phyloP scores from a whole-genome alignment of 164 flowering plant species.

The Aristolochia fimbriata region DNA sequence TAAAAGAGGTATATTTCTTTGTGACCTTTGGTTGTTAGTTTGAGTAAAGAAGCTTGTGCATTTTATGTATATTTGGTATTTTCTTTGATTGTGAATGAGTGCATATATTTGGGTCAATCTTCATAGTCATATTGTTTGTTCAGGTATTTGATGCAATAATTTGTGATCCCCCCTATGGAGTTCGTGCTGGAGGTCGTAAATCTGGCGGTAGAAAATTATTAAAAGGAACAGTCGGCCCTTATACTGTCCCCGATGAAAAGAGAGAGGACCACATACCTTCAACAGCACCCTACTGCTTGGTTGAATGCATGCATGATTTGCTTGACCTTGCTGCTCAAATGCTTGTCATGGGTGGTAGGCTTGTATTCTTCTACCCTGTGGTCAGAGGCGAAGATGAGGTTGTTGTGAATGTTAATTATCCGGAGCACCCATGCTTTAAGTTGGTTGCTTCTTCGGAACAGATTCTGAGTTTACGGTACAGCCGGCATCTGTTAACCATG shows the following conservation, averaged over 20 bases:
- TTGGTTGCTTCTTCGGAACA: constrained; percentile 68
- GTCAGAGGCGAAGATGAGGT: constrained; percentile 52
- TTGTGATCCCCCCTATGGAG: constrained; percentile 98
- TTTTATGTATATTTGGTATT: background rate
- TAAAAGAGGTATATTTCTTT: constrained; percentile 62
- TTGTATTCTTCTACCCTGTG: constrained; percentile 86
- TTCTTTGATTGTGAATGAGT: too few relatives aligned
- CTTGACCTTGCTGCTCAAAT: constrained; percentile 79
- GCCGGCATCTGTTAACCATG: constrained; percentile 83
- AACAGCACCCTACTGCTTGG: constrained; percentile 85
- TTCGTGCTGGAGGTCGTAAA: constrained; percentile 98
- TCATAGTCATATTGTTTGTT: too few relatives aligned
- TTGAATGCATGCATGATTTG: constrained; percentile 87
- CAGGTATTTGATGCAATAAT: constrained; percentile 92
- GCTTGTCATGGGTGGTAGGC: constrained; percentile 87
- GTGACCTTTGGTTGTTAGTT: background rate
- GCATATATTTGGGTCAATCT: too few relatives aligned
- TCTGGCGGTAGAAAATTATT: constrained; percentile 91
- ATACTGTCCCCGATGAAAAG: constrained; percentile 84
- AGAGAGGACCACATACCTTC: constrained; percentile 90
- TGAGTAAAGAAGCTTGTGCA: background rate
- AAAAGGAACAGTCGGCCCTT: constrained; percentile 63
- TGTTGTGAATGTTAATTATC: constrained; percentile 31
- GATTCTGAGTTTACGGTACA: constrained; percentile 86
- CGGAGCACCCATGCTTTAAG: constrained; percentile 74